Evolutionary conservation across 2,329 filamentous ascomycete genomes (phyloP).

Genomic region (Neonectria magnoliae): DNA sequence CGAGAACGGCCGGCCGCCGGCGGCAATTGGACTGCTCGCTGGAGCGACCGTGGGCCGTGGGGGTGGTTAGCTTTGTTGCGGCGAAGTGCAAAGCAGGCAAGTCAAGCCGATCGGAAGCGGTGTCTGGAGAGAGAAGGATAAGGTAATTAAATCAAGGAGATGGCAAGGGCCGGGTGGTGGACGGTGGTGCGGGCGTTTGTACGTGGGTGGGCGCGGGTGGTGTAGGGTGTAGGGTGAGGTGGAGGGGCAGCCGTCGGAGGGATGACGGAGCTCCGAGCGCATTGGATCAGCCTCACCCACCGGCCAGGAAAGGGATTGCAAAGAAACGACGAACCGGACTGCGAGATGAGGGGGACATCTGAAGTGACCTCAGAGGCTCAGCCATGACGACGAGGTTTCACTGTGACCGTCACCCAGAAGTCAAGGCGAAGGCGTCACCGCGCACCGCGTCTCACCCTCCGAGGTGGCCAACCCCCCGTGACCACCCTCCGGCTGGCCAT

Average conservation of each 20-base stretch:
- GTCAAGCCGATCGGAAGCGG: background rate
- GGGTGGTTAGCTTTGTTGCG: constrained; percentile 11
- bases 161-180: background rate
- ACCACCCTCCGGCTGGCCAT: constrained; percentile 14
- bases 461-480: constrained; percentile 1
- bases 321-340: background rate
- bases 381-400: background rate
- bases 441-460: background rate
- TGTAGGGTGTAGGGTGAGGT: too few species aligned
- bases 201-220: background rate
- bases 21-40: background rate
- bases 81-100: background rate
- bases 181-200: constrained; percentile 15
- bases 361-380: background rate
- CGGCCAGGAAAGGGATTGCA: background rate
- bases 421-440: background rate
- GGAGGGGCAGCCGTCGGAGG: constrained; percentile 1
- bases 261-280: constrained; percentile 9
- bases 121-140: background rate
- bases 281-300: background rate
- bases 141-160: too few species aligned
- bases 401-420: background rate
- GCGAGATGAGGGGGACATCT: too few species aligned
- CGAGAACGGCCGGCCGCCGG: constrained; percentile 11
- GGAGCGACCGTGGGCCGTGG: constrained; percentile 13